phyloP scores from a whole-genome alignment of 1,284 basidiomycete species.

The Microbotryum lychnidis-dioicae region DNA sequence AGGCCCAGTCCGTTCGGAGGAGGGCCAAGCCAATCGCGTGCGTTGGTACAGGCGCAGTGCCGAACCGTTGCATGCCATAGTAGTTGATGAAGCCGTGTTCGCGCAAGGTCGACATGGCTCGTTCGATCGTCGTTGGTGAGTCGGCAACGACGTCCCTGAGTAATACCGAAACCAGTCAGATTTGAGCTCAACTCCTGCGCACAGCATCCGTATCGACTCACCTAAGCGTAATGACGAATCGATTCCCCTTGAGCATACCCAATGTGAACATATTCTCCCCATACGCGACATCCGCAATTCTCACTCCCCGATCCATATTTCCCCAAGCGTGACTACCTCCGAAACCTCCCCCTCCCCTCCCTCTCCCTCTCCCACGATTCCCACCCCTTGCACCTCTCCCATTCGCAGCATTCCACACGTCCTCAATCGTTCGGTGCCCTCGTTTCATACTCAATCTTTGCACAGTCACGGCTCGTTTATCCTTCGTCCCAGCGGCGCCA shows the following conservation, averaged over 20 bases:
- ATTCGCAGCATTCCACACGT: conserved; percentile 57
- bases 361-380: conserved; percentile 22
- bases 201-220: too few species aligned
- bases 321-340: conserved; percentile 8
- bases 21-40: conserved; percentile 87
- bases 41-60: conserved; percentile 89
- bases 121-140: conserved; percentile 59
- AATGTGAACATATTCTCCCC: conserved; percentile 72
- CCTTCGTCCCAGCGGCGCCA: conserved; percentile 90
- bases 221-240: conserved; percentile 70
- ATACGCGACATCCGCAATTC: conserved; percentile 83
- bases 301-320: conserved; percentile 64
- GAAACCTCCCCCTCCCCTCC: conserved; percentile 6
- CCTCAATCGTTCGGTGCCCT: conserved; percentile 62
- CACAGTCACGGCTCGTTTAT: conserved; percentile 92
- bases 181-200: neutral
- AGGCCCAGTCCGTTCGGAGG: conserved; percentile 79
- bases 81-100: conserved; percentile 93
- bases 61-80: conserved; percentile 98
- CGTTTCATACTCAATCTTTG: conserved; percentile 82
- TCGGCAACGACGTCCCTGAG: conserved; percentile 71
- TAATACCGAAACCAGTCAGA: neutral
- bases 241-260: conserved; percentile 92
- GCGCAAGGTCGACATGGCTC: conserved; percentile 71
- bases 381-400: conserved; percentile 45